phyloP scores from a whole-genome alignment of 108 stramenopile species.

The Cyclotella baltica region DNA sequence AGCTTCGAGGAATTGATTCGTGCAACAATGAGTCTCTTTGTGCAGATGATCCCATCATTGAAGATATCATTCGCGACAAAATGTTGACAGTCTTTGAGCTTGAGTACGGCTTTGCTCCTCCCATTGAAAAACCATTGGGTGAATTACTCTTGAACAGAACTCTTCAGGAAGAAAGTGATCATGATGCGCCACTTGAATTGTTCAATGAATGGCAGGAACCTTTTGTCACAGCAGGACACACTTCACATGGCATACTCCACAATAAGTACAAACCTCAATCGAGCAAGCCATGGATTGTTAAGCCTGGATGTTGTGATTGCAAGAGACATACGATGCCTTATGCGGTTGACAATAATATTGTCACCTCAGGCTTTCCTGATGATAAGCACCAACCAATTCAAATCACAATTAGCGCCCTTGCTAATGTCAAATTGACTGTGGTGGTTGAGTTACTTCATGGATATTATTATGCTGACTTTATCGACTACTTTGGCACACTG shows the following conservation, averaged over 20 bases:
- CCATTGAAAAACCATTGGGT: slow-evolving; percentile 25
- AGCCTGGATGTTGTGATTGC: slow-evolving; percentile 80
- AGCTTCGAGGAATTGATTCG: slow-evolving; percentile 44
- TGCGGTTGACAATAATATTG: slow-evolving; percentile 42
- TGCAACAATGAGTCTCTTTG: slow-evolving; percentile 35
- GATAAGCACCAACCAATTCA: slow-evolving; percentile 82
- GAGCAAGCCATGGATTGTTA: slow-evolving; percentile 41
- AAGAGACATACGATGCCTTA: slow-evolving; percentile 52
- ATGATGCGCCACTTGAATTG: slow-evolving; percentile 41
- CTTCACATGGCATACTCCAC: not conserved
- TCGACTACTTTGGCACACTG: slow-evolving; percentile 45
- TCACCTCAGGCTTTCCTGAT: slow-evolving; percentile 65
- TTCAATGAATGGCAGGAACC: slow-evolving; percentile 43
- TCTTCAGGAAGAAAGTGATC: slow-evolving; percentile 38
- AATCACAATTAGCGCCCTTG: slow-evolving; percentile 63
- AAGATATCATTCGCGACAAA: slow-evolving; percentile 46
- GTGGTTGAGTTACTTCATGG: slow-evolving; percentile 83
- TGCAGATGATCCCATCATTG: slow-evolving; percentile 36
- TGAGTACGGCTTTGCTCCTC: slow-evolving; percentile 45
- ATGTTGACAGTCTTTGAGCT: slow-evolving; percentile 39
- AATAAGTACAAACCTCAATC: slow-evolving; percentile 30
- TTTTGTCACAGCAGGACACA: not conserved
- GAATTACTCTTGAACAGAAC: slow-evolving; percentile 43
- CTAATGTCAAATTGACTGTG: slow-evolving; percentile 64
- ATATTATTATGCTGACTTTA: slow-evolving; percentile 75